Evolutionary conservation across 2,329 filamentous ascomycete species (phyloP).

Genomic region (Colletotrichum sp.): DNA sequence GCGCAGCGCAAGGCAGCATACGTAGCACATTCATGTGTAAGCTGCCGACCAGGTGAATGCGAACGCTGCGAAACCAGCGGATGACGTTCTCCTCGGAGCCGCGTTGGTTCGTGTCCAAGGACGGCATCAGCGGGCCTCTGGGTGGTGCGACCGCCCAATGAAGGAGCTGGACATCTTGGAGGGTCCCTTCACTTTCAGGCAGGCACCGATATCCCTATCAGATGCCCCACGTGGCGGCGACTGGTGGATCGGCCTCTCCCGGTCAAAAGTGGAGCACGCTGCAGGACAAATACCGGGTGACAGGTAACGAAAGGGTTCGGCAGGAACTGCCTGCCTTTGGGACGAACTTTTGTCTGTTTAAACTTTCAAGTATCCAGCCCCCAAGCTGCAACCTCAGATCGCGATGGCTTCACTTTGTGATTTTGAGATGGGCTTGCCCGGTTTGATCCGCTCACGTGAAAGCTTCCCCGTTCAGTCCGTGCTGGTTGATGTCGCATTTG

Average conservation of each 20-base stretch:
- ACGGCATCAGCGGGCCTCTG: neutral
- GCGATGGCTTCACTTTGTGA: neutral
- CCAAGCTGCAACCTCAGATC: neutral
- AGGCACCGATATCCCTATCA: neutral
- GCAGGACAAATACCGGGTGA: neutral
- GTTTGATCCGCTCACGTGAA: neutral
- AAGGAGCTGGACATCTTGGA: neutral
- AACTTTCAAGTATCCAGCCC: neutral
- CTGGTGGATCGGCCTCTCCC: neutral
- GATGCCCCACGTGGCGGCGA: slow-evolving; percentile 5
- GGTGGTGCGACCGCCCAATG: neutral
- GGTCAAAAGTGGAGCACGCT: neutral
- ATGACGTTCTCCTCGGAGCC: neutral
- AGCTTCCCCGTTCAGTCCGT: neutral
- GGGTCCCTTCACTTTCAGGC: neutral
- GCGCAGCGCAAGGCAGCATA: neutral
- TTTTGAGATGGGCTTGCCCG: neutral
- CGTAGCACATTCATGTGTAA: neutral
- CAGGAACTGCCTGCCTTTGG: neutral
- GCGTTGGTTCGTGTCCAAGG: neutral
- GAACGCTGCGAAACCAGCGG: neutral
- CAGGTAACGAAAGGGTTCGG: slow-evolving; percentile 3
- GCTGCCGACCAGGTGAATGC: neutral
- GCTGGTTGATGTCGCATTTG: neutral
- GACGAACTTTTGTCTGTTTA: neutral